phyloP scores from a whole-genome alignment of 257 asterid genomes.

The Nicotiana attenuata region DNA sequence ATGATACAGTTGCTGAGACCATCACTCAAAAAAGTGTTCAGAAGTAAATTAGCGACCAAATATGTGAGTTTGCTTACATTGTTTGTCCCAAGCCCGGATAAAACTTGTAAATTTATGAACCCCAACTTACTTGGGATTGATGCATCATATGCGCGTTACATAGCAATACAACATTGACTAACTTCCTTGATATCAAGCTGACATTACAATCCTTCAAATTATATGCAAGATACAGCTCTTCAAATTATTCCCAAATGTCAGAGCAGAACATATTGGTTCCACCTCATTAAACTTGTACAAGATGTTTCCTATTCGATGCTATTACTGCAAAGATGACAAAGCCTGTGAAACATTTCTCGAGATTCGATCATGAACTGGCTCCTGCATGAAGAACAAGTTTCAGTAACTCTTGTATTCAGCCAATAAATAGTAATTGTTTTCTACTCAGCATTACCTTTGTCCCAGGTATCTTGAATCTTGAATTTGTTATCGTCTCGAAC shows the following conservation, averaged over 20 bases:
- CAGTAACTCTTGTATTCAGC: slow-evolving; percentile 5
- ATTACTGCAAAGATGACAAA: slow-evolving; percentile 39
- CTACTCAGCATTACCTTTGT: slow-evolving; percentile 37
- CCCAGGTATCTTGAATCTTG: slow-evolving; percentile 52
- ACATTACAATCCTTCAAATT: background rate
- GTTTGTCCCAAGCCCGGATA: background rate
- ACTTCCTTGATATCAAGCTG: background rate
- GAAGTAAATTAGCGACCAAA: background rate
- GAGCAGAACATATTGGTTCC: background rate
- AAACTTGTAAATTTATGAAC: background rate
- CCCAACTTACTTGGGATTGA: background rate
- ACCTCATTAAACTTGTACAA: background rate
- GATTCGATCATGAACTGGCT: slow-evolving; percentile 70
- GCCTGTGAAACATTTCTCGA: slow-evolving; percentile 57
- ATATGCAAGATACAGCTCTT: no score
- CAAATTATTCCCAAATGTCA: background rate
- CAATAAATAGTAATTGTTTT: background rate
- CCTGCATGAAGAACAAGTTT: slow-evolving; percentile 43
- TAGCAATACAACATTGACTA: background rate
- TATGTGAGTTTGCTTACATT: background rate
- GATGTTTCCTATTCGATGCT: background rate
- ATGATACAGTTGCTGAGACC: background rate
- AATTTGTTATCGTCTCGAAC: slow-evolving; percentile 74
- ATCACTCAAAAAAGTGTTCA: background rate
- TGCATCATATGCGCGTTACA: background rate